phyloP scores from a whole-genome alignment of 805 yeast genomes.

The Kodamaea hsintzibuensis region DNA sequence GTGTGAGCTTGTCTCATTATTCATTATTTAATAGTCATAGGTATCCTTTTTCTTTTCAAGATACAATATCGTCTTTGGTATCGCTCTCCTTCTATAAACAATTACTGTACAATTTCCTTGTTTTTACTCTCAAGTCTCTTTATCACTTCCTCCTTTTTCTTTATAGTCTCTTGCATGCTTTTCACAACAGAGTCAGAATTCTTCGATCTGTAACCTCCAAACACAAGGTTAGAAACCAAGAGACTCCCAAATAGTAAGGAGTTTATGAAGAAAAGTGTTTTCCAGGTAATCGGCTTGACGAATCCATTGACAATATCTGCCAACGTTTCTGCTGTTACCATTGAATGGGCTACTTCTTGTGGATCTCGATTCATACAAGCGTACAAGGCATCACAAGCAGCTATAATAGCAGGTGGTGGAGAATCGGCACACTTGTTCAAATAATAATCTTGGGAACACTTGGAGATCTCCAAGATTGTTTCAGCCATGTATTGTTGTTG shows the following conservation, averaged over 20 bases:
- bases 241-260: constrained; percentile 52
- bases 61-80: not conserved
- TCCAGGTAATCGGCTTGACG: constrained; percentile 67
- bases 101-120: not conserved
- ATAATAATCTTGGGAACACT: constrained; percentile 68
- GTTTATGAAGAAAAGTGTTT: constrained; percentile 54
- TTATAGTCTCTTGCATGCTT: constrained; percentile 1
- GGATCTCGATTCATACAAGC: constrained; percentile 84
- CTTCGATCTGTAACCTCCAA: constrained; percentile 34
- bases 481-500: constrained; percentile 63
- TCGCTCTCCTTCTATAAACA: not conserved
- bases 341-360: constrained; percentile 61
- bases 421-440: constrained; percentile 64
- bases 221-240: constrained; percentile 50
- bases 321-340: constrained; percentile 75
- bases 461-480: constrained; percentile 60
- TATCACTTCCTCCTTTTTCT: constrained; percentile 7
- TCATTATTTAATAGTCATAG: not conserved
- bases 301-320: constrained; percentile 83
- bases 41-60: not conserved
- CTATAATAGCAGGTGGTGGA: constrained; percentile 75
- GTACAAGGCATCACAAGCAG: constrained; percentile 71
- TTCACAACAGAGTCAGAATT: constrained; percentile 3
- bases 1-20: not conserved
- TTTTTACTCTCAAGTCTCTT: not conserved